Conservation (phyloP, 2,329 filamentous ascomycete genomes). For the Colletotrichum spaethianum region DNA sequence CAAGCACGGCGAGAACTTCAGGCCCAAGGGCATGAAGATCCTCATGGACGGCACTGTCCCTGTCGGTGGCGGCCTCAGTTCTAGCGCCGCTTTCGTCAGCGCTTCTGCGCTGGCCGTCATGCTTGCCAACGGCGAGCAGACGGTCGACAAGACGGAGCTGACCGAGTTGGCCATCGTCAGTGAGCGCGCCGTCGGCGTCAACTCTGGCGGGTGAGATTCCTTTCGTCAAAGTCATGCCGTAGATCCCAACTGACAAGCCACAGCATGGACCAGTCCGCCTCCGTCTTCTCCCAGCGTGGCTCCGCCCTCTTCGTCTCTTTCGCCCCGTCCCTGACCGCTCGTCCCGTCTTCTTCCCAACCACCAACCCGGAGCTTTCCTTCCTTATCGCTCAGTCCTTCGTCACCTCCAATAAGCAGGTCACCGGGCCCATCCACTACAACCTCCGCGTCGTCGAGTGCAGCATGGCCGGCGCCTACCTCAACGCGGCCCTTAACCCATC, state of each 20-base stretch:
- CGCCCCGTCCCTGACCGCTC: conserved; percentile 81
- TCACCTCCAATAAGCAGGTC: conserved; percentile 94
- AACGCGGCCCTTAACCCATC: conserved; percentile 70
- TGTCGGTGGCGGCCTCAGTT: conserved; percentile 91
- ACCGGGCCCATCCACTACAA: conserved; percentile 97
- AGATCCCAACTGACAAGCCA: conserved; percentile 6
- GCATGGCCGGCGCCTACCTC: conserved; percentile 82
- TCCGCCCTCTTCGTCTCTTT: conserved; percentile 94
- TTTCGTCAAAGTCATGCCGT: neutral
- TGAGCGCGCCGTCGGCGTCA: conserved; percentile 94
- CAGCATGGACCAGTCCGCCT: conserved; percentile 97
- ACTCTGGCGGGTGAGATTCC: conserved; percentile 82
- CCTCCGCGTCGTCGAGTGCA: conserved; percentile 95
- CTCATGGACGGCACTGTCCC: conserved; percentile 94
- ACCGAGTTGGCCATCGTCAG: conserved; percentile 95
- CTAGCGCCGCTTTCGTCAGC: conserved; percentile 93
- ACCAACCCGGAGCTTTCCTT: conserved; percentile 89
- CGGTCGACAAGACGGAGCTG: conserved; percentile 91
- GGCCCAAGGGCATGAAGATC: conserved; percentile 85
- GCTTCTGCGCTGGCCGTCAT: conserved; percentile 91
- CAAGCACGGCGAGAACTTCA: conserved; percentile 71
- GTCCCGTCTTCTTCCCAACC: conserved; percentile 85
- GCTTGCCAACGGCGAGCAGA: conserved; percentile 83
- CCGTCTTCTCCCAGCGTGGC: conserved; percentile 90
- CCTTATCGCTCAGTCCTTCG: conserved; percentile 93